A percentile compares a stretch with the other conserved stretches of the same genome.
These are phyloP conservation scores for Colletotrichum salicis DNA, from an alignment of 2,329 filamentous ascomycete species.

Conservation along the genomic window DNA sequence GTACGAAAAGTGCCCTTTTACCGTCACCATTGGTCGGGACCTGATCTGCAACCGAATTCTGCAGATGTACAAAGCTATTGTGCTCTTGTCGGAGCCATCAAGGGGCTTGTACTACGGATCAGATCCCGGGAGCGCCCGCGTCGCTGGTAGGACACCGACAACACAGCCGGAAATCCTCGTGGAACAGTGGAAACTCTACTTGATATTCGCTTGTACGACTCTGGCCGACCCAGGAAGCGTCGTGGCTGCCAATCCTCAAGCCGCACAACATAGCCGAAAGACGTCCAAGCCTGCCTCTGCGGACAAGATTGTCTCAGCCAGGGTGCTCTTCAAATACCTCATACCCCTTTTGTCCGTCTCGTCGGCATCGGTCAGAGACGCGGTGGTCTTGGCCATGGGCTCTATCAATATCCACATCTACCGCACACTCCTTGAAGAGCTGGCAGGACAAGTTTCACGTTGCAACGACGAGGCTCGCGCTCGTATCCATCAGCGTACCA, in stretches of 20 bases:
- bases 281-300: slow-evolving; percentile 76
- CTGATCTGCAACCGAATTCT: slow-evolving; percentile 91
- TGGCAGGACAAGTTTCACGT: slow-evolving; percentile 85
- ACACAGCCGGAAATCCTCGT: slow-evolving; percentile 87
- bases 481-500: slow-evolving; percentile 85
- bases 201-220: slow-evolving; percentile 97
- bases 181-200: slow-evolving; percentile 97
- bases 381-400: slow-evolving; percentile 90
- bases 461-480: slow-evolving; percentile 91
- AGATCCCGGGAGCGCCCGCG: slow-evolving; percentile 65
- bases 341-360: slow-evolving; percentile 86
- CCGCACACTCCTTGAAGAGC: slow-evolving; percentile 85
- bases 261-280: slow-evolving; percentile 82
- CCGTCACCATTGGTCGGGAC: slow-evolving; percentile 89
- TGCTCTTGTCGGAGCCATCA: slow-evolving; percentile 78
- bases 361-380: slow-evolving; percentile 84
- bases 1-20: slow-evolving; percentile 90
- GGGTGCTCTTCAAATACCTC: slow-evolving; percentile 89
- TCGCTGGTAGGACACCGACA: slow-evolving; percentile 66
- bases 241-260: slow-evolving; percentile 65
- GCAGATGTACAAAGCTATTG: slow-evolving; percentile 90
- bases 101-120: slow-evolving; percentile 73
- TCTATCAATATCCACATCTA: slow-evolving; percentile 97
- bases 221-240: slow-evolving; percentile 82
- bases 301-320: slow-evolving; percentile 86